These are phyloP conservation scores for Phytophthora agathidicida DNA, from an alignment of 352 stramenopile genomes.

Conservation along the genomic window DNA sequence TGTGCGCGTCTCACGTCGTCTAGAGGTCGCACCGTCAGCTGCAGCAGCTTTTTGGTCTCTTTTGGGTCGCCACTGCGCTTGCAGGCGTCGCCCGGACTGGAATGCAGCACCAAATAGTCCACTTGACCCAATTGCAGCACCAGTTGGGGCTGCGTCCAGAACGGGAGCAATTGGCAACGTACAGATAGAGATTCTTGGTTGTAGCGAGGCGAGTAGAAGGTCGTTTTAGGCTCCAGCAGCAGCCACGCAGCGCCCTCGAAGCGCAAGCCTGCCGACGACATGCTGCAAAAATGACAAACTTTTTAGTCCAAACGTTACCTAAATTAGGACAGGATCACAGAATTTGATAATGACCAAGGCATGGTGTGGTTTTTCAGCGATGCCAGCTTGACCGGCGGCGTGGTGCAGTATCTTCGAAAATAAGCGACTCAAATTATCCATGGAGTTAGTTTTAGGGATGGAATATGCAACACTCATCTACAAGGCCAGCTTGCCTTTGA, in stretches of 20 bases:
- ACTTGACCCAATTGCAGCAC: slow-evolving; percentile 34
- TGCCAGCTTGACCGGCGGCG: too few relatives aligned
- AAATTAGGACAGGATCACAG: too few relatives aligned
- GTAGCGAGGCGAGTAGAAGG: slow-evolving; percentile 52
- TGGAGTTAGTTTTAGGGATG: too few relatives aligned
- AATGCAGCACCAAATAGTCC: slow-evolving; percentile 33
- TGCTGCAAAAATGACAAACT: background rate
- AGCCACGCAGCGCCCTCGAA: slow-evolving; percentile 40
- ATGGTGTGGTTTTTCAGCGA: too few relatives aligned
- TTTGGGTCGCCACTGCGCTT: slow-evolving; percentile 30
- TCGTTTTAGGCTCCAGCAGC: slow-evolving; percentile 38
- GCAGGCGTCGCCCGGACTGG: slow-evolving; percentile 7
- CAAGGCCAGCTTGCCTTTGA: too few relatives aligned
- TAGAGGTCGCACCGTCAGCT: slow-evolving; percentile 48
- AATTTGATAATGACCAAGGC: too few relatives aligned
- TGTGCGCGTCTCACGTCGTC: slow-evolving; percentile 43
- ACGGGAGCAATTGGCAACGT: slow-evolving; percentile 32
- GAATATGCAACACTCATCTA: too few relatives aligned
- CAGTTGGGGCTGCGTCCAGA: slow-evolving; percentile 37
- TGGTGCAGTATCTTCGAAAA: too few relatives aligned
- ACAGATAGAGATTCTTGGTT: slow-evolving; percentile 23
- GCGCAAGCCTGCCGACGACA: slow-evolving; percentile 9
- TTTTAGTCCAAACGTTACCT: too few relatives aligned
- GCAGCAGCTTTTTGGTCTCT: slow-evolving; percentile 34
- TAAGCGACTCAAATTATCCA: too few relatives aligned